These are phyloP conservation scores for Naganishia cerealis DNA, from an alignment of 1,284 basidiomycete genomes.

Conservation along the genomic window DNA sequence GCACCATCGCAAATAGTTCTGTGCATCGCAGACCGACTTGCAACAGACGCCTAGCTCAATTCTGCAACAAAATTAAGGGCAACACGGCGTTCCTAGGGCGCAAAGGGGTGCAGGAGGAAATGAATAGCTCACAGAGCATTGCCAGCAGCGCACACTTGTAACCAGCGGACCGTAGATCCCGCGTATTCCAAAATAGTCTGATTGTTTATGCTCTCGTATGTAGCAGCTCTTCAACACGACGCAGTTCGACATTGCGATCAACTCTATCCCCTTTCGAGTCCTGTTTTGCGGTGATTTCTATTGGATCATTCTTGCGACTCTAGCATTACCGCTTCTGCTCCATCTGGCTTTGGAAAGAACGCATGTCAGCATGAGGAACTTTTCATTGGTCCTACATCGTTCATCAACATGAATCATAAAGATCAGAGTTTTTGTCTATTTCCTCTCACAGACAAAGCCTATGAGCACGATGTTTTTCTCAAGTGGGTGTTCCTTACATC, in stretches of 20 bases:
- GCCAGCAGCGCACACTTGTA: neutral
- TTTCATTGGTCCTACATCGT: neutral
- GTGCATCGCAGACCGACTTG: neutral
- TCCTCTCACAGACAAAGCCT: neutral
- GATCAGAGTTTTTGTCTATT: neutral
- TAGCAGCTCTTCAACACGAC: neutral
- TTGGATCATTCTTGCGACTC: neutral
- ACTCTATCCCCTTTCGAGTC: neutral
- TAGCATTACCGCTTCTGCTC: neutral
- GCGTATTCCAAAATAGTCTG: neutral
- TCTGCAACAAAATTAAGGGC: neutral
- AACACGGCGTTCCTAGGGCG: neutral
- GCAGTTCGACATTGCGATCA: neutral
- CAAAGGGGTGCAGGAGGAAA: too few species aligned
- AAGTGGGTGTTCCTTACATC: neutral
- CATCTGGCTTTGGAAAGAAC: neutral
- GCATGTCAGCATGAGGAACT: constrained; percentile 6
- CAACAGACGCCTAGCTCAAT: neutral
- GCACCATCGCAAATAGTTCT: neutral
- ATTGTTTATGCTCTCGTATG: neutral
- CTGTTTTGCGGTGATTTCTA: constrained; percentile 4
- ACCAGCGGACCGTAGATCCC: neutral
- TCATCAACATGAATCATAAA: neutral
- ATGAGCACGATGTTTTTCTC: neutral
- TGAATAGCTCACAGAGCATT: too few species aligned